Conservation (phyloP, 1,139 yeast species). For the Lodderomyces jiufengensis region DNA sequence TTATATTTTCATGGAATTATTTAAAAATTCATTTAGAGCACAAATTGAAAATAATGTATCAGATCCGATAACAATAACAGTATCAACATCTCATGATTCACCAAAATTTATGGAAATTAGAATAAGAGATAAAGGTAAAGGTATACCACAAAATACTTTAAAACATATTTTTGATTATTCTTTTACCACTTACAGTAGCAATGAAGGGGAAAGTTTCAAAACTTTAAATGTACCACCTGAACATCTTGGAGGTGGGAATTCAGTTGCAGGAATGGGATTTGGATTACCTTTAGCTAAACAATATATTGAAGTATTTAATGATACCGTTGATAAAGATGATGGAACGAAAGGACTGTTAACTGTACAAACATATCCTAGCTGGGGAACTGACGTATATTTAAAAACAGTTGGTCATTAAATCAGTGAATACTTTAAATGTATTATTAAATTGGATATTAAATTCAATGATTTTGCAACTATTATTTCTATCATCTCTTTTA, state of each 20-base stretch:
- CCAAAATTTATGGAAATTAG: constrained; percentile 54
- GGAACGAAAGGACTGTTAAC: constrained; percentile 58
- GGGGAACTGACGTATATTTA: constrained; percentile 61
- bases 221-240: constrained; percentile 73
- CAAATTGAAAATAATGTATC: constrained; percentile 65
- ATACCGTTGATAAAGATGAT: constrained; percentile 20
- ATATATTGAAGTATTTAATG: constrained; percentile 45
- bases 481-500: too few relatives aligned
- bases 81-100: constrained; percentile 47
- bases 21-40: constrained; percentile 84
- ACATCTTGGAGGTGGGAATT: constrained; percentile 47
- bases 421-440: too few relatives aligned
- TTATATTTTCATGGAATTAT: constrained; percentile 79
- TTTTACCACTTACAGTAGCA: constrained; percentile 68
- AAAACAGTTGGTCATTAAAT: constrained; percentile 19
- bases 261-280: constrained; percentile 94
- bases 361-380: constrained; percentile 76
- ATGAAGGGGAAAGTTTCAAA: constrained; percentile 56
- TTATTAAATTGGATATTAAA: constrained; percentile 13
- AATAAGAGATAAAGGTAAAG: constrained; percentile 85
- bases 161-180: constrained; percentile 78
- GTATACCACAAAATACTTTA: constrained; percentile 66
- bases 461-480: too few relatives aligned
- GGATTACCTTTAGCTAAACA: constrained; percentile 81
- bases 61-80: constrained; percentile 65